phyloP scores from a whole-genome alignment of 805 yeast genomes.

The Cyberlindnera galapagoensis region DNA sequence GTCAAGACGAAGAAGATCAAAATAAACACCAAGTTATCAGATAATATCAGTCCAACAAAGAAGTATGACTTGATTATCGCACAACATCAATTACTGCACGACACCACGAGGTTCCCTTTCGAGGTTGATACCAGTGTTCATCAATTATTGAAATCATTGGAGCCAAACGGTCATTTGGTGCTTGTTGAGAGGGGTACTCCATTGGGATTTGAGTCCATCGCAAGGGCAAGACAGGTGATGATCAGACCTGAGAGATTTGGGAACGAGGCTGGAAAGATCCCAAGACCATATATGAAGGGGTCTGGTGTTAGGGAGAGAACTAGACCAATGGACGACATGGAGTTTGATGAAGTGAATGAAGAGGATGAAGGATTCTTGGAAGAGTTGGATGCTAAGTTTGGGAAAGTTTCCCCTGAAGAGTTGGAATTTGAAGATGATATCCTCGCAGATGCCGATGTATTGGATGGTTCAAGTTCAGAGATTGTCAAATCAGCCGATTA shows the following conservation, averaged over 20 bases:
- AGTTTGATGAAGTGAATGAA: constrained; percentile 14
- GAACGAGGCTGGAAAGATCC: constrained; percentile 53
- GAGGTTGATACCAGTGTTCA: constrained; percentile 67
- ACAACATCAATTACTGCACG: constrained; percentile 65
- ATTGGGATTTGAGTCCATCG: constrained; percentile 78
- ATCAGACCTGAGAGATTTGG: constrained; percentile 73
- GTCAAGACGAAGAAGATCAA: constrained; percentile 53
- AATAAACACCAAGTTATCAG: constrained; percentile 49
- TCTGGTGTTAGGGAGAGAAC: no score
- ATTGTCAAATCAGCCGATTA: constrained; percentile 19
- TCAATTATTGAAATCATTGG: constrained; percentile 49
- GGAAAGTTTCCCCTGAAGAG: constrained; percentile 37
- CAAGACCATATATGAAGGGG: constrained; percentile 60
- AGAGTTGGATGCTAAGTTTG: constrained; percentile 34
- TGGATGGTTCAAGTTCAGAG: constrained; percentile 4
- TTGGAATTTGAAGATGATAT: constrained; percentile 41
- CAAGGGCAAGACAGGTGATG: constrained; percentile 85
- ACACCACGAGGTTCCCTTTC: constrained; percentile 55
- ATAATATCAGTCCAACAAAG: constrained; percentile 38
- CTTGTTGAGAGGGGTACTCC: constrained; percentile 88
- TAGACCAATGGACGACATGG: constrained; percentile 22
- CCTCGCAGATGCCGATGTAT: constrained; percentile 9
- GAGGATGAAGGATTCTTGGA: constrained; percentile 21
- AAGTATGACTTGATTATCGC: constrained; percentile 79
- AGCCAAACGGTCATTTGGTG: constrained; percentile 76